Evolutionary conservation across 2,329 filamentous ascomycete genomes (phyloP), one percentile per base, ranked within the genome.

Genomic region (Fusarium virguliforme): DNA sequence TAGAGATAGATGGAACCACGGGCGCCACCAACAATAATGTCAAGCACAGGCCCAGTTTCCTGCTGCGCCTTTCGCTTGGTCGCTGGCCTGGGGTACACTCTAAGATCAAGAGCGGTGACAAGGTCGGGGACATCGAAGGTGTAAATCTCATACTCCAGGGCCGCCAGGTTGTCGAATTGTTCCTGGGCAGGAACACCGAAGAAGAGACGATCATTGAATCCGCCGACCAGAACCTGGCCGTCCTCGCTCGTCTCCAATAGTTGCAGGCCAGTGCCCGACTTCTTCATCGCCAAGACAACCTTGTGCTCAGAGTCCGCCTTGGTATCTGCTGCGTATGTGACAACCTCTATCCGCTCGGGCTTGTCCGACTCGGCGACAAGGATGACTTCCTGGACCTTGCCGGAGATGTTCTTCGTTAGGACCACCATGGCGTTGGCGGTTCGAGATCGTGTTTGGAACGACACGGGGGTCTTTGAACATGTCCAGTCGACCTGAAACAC

Each of bases 1-100:
- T 97, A 97, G n/a, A 95, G 82, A 75, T 93, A 89, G 46, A 98
- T 92, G 26, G 89, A 87, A 71, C 96, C 96, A 56, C 90, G 88
- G 6, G 89, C 87, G 69, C 93, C 91, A 58, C 96, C 96, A 60
- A 97, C 82, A 4, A 91, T 91, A 28, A 99, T 80, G 76, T 97
- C 92, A n/a, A 96, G 79, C 9, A 88, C 81, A 40, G 69, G 74
- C 62, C 80, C 57, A 28, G 69, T 78, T 73, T 75, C 70, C 12
- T 69, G 60, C 37, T 76, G 76, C 28, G 67, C 64, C 38, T 76
- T 75, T 62, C 18, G 18, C 74, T 78, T 62, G 30, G 55, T 64
- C 8, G 38, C 68, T 34, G 56, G 59, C 60, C 71, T 74, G 8
- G 64, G 40, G 46, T 77, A 78, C 70, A 84, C 81, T 70, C 88